These are phyloP conservation scores for Penicillium sp. DNA, from an alignment of 2,329 filamentous ascomycete species.

Conservation along the genomic window DNA sequence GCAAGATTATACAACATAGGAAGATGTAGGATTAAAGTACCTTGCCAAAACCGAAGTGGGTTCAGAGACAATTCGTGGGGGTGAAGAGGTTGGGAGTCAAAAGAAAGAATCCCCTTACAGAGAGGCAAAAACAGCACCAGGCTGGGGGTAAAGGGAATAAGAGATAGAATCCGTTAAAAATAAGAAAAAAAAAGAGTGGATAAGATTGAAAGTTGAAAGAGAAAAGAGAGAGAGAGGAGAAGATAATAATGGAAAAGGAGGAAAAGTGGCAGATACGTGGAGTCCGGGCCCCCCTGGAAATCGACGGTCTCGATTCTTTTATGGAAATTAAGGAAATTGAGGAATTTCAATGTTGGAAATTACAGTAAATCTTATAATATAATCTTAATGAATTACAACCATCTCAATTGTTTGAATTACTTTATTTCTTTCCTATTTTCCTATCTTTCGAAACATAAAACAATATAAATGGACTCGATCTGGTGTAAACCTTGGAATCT, in stretches of 20 bases:
- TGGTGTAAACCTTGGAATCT: neutral
- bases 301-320: slow-evolving; percentile 8
- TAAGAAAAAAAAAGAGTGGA: slow-evolving; percentile 14
- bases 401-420: neutral
- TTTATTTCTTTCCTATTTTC: neutral
- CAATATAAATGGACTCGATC: neutral
- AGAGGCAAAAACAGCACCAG: slow-evolving; percentile 29
- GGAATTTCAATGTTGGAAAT: neutral
- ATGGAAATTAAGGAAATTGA: neutral
- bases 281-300: slow-evolving; percentile 7
- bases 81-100: slow-evolving; percentile 16
- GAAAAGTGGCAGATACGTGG: slow-evolving; percentile 12
- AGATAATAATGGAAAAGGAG: slow-evolving; percentile 10
- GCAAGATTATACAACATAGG: neutral
- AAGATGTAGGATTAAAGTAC: slow-evolving; percentile 13
- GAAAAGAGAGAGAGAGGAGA: slow-evolving; percentile 4
- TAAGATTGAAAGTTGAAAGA: slow-evolving; percentile 3
- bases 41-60: slow-evolving; percentile 18
- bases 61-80: slow-evolving; percentile 14
- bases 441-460: neutral
- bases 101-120: slow-evolving; percentile 19
- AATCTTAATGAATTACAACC: neutral
- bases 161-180: slow-evolving; percentile 8
- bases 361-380: too few species aligned
- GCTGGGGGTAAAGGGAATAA: slow-evolving; percentile 26